Evolutionary conservation across 371 early-diverging fungal species (phyloP), one percentile per base, ranked within the genome.

Genomic region (Mucor piriformis): DNA sequence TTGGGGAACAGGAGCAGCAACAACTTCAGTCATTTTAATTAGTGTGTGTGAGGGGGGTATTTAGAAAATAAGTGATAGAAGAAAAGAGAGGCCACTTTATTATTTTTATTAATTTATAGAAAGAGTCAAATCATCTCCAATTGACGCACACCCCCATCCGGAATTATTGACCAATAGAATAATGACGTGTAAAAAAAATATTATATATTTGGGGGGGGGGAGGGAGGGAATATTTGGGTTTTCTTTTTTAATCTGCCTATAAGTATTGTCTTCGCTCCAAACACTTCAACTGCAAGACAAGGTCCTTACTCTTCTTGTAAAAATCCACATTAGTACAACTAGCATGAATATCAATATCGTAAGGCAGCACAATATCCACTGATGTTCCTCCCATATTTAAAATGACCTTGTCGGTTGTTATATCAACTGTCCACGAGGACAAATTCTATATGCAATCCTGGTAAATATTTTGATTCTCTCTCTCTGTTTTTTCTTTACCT

Each of bases 381-480:
- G 43, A 20, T 24, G 4, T 46, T 10, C 10, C 15, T 4, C 24
- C 5, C 6, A 46, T 25, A 4, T 43, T 54, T 21, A 79, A 35
- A 5, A 78, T 20, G 2, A 78, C 20, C n/a, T 66, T 54, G 3
- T 58, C 23, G 2, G 64, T 34, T 46, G 77, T 72, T 3, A 83
- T 64, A 56, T 78, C 76, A 13, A 81, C 27, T n/a, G 54, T 49
- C 63, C 77, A 65, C 2, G 53, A 47, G 7, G 54, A 35, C 3
- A 56, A 46, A 54, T 67, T 64, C 75, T 71, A 57, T 46, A 51
- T n/a, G 20, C 3, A 25, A 37, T n/a, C 12, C 21, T 33, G 24
- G 23, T 33, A 18, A 46, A 52, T 8, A 37, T 43, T n/a, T n/a
- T n/a, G n/a, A n/a, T n/a, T n/a, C n/a, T n/a, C n/a, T n/a, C n/a